Evolutionary conservation across 441 rosid genomes (phyloP).

Genomic region (Adansonia rubrostipa): DNA sequence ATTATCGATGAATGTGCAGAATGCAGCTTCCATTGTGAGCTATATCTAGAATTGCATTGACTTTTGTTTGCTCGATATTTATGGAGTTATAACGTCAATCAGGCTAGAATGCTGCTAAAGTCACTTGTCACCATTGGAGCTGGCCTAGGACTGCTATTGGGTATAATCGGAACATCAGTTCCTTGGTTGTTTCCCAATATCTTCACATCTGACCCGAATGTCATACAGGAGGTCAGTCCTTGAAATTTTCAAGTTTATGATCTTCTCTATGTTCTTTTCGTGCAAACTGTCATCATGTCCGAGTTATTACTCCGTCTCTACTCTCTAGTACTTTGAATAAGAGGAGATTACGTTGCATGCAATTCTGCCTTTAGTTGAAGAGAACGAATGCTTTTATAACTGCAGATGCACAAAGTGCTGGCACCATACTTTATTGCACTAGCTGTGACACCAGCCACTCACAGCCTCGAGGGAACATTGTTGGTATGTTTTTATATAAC

Average conservation of each 20-base stretch:
- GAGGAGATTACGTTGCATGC: neutral
- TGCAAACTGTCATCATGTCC: neutral
- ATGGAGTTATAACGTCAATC: conserved; percentile 24
- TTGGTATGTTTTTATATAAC: conserved; percentile 51
- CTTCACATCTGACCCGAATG: conserved; percentile 68
- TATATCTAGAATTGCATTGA: conserved; percentile 13
- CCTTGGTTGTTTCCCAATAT: conserved; percentile 75
- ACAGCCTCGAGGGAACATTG: conserved; percentile 89
- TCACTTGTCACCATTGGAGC: conserved; percentile 80
- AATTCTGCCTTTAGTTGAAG: neutral
- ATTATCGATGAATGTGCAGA: neutral
- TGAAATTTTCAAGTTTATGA: neutral
- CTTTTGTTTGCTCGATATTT: neutral
- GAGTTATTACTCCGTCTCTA: neutral
- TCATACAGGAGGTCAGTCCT: conserved; percentile 64
- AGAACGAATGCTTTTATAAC: neutral
- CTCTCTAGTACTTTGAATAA: neutral
- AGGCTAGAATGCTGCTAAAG: conserved; percentile 80
- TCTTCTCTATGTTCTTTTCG: neutral
- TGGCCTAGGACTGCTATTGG: conserved; percentile 64
- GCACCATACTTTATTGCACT: conserved; percentile 70
- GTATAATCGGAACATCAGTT: conserved; percentile 65
- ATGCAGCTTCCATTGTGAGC: neutral
- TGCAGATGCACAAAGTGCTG: conserved; percentile 86
- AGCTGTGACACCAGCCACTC: conserved; percentile 65